phyloP scores from a whole-genome alignment of 208 protist genomes.

The Herpetomonas tarakana region DNA sequence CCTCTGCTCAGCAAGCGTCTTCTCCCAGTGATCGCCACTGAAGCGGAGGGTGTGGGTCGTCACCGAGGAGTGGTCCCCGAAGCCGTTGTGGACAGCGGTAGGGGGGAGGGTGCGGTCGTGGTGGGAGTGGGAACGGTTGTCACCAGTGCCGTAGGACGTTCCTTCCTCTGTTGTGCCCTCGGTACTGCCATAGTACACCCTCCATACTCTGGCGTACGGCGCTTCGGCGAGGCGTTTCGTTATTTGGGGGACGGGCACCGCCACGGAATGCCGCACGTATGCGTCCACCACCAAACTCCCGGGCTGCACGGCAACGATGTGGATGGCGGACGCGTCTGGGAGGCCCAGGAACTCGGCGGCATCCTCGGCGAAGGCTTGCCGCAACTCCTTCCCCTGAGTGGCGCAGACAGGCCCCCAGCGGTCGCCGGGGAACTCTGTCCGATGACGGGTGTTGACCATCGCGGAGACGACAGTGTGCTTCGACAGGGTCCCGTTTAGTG shows the following conservation, averaged over 20 bases:
- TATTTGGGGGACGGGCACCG: background rate
- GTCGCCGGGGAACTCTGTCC: background rate
- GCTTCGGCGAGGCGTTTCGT: background rate
- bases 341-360: background rate
- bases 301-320: background rate
- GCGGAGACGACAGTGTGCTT: no score
- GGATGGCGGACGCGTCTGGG: background rate
- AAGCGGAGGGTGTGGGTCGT: conserved; percentile 49
- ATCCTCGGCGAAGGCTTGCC: background rate
- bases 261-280: background rate
- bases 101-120: background rate
- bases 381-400: background rate
- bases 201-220: background rate
- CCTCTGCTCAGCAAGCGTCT: background rate
- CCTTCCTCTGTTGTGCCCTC: background rate
- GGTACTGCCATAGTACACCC: background rate
- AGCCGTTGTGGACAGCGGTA: background rate
- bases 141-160: no score
- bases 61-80: conserved; percentile 9
- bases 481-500: no score
- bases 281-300: background rate
- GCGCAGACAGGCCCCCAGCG: background rate
- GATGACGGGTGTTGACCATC: background rate
- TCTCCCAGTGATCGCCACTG: conserved; percentile 38
- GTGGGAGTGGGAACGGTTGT: background rate